A percentile compares a stretch with the other conserved stretches of the same genome.
Conservation (phyloP, 495 filamentous ascomycete species). For the Podospora didyma region DNA sequence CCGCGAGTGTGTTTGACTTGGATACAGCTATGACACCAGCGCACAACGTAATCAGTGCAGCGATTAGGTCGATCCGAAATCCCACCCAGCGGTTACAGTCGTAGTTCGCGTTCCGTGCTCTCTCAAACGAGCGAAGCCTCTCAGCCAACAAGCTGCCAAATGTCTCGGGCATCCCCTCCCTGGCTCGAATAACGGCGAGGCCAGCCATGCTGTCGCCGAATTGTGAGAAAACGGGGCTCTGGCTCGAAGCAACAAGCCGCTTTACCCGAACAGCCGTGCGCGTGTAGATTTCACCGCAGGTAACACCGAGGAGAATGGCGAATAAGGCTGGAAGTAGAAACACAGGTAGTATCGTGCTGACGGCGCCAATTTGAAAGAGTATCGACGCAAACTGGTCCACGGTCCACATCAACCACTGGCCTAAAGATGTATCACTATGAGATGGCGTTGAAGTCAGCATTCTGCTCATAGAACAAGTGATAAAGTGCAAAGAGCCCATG, state of each 20-base stretch:
- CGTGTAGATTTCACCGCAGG: constrained; percentile 48
- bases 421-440: background rate
- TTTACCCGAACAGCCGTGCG: constrained; percentile 43
- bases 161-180: constrained; percentile 38
- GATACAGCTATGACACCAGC: constrained; percentile 45
- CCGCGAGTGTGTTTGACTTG: constrained; percentile 34
- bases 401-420: constrained; percentile 28
- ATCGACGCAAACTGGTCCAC: constrained; percentile 38
- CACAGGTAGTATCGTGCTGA: constrained; percentile 46
- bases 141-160: constrained; percentile 42
- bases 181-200: constrained; percentile 44
- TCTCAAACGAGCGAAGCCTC: constrained; percentile 34
- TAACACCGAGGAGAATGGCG: constrained; percentile 37
- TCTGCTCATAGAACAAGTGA: constrained; percentile 8
- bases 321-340: constrained; percentile 43
- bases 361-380: constrained; percentile 39
- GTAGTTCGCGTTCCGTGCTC: constrained; percentile 40
- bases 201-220: constrained; percentile 48
- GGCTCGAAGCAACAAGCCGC: constrained; percentile 38
- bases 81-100: constrained; percentile 51
- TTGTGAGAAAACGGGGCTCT: constrained; percentile 48
- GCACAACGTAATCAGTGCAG: constrained; percentile 40
- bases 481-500: no score
- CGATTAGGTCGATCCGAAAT: constrained; percentile 44
- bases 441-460: background rate